A percentile compares a stretch with the other conserved stretches of the same genome.
phyloP scores from a whole-genome alignment of 2,329 filamentous ascomycete genomes.

The Claviceps sp. region DNA sequence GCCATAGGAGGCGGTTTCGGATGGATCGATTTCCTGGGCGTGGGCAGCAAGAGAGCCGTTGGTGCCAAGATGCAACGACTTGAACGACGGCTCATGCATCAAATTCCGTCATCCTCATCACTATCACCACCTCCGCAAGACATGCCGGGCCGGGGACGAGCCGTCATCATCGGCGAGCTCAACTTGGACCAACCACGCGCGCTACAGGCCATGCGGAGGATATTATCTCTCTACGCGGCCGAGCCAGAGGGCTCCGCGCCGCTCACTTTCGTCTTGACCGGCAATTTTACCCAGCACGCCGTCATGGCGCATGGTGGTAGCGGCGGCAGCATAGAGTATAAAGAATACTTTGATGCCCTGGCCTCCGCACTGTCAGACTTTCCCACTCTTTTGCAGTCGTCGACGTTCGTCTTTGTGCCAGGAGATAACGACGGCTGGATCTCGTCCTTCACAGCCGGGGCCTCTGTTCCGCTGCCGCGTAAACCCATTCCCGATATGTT shows the following conservation, averaged over 20 bases:
- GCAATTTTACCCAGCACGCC: conserved; percentile 63
- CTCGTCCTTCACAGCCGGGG: conserved; percentile 68
- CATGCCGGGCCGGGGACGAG: conserved; percentile 30
- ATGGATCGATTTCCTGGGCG: conserved; percentile 91
- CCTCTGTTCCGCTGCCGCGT: conserved; percentile 55
- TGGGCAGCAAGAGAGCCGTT: conserved; percentile 76
- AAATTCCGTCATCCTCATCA: conserved; percentile 14
- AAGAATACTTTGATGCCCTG: conserved; percentile 85
- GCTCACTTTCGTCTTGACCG: conserved; percentile 68
- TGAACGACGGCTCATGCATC: conserved; percentile 52
- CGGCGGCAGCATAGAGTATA: conserved; percentile 85
- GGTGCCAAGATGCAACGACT: conserved; percentile 73
- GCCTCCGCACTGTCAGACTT: conserved; percentile 75
- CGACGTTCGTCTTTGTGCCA: conserved; percentile 84
- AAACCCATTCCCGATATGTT: conserved; percentile 75
- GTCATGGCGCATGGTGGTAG: conserved; percentile 56
- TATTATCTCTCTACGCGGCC: conserved; percentile 60
- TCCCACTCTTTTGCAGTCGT: conserved; percentile 60
- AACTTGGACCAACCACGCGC: conserved; percentile 76
- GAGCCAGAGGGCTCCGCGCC: conserved; percentile 53
- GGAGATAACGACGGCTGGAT: conserved; percentile 98
- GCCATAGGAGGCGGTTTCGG: conserved; percentile 74
- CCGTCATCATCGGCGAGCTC: conserved; percentile 74
- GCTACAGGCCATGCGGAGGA: conserved; percentile 65
- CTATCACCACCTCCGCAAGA: conserved; percentile 17